These are phyloP conservation scores for Chenopodium album DNA, from an alignment of 148 eudicot genomes.

Conservation along the genomic window DNA sequence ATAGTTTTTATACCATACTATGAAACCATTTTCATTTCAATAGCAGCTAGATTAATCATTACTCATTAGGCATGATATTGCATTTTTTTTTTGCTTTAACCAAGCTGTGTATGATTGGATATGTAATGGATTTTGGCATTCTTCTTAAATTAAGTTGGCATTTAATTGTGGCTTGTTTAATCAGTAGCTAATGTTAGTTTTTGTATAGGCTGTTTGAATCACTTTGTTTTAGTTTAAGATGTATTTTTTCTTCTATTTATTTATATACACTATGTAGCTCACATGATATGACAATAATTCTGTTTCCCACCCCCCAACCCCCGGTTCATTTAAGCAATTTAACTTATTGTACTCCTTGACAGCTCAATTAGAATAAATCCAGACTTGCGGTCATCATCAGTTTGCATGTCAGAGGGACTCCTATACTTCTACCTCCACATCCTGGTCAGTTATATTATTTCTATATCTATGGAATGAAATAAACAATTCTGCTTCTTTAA, in stretches of 20 bases:
- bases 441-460: not conserved
- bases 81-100: no score
- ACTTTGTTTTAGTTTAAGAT: not conserved
- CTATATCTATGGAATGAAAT: not conserved
- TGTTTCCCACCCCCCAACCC: no score
- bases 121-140: not conserved
- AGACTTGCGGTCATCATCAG: not conserved
- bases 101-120: not conserved
- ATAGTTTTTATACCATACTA: not conserved
- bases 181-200: not conserved
- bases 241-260: not conserved
- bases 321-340: not conserved
- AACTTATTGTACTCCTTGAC: not conserved
- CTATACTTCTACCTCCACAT: slow-evolving; percentile 2
- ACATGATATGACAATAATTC: not conserved
- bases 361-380: not conserved
- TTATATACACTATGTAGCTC: not conserved
- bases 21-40: not conserved
- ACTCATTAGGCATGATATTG: not conserved
- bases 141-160: not conserved
- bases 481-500: not conserved
- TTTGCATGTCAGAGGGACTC: not conserved
- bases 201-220: not conserved
- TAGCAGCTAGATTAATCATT: not conserved
- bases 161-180: not conserved